phyloP scores from a whole-genome alignment of 805 yeast species.

The Teunomyces kruisii region DNA sequence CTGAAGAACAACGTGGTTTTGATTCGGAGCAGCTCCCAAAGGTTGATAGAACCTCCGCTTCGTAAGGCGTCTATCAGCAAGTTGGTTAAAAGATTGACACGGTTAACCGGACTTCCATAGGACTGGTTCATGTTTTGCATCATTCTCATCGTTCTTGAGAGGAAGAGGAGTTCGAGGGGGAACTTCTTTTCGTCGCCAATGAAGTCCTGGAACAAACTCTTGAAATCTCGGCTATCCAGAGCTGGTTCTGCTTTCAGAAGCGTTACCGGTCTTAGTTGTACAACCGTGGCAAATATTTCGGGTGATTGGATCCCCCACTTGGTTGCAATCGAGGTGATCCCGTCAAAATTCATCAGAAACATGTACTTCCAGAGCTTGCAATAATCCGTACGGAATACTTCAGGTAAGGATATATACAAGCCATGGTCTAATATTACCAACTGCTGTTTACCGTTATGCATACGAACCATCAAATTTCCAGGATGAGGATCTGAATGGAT shows the following conservation, averaged over 20 bases:
- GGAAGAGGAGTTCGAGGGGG: constrained; percentile 64
- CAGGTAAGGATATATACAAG: constrained; percentile 55
- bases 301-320: constrained; percentile 71
- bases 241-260: background rate
- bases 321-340: constrained; percentile 47
- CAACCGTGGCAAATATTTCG: constrained; percentile 59
- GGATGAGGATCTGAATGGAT: constrained; percentile 83
- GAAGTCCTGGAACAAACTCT: constrained; percentile 52
- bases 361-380: constrained; percentile 62
- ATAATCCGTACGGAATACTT: constrained; percentile 54
- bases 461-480: constrained; percentile 60
- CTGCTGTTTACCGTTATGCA: constrained; percentile 41
- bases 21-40: constrained; percentile 11
- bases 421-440: constrained; percentile 77
- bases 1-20: constrained; percentile 26
- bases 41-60: background rate
- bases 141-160: constrained; percentile 72
- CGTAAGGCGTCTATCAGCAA: constrained; percentile 44
- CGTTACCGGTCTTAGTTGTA: constrained; percentile 45
- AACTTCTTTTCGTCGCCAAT: constrained; percentile 62
- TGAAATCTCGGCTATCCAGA: constrained; percentile 30
- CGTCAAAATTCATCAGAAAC: constrained; percentile 50
- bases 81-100: constrained; percentile 60
- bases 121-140: constrained; percentile 66
- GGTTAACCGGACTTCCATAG: constrained; percentile 72